phyloP scores from a whole-genome alignment of 2,329 filamentous ascomycete genomes.

The Fusarium euwallaceae region DNA sequence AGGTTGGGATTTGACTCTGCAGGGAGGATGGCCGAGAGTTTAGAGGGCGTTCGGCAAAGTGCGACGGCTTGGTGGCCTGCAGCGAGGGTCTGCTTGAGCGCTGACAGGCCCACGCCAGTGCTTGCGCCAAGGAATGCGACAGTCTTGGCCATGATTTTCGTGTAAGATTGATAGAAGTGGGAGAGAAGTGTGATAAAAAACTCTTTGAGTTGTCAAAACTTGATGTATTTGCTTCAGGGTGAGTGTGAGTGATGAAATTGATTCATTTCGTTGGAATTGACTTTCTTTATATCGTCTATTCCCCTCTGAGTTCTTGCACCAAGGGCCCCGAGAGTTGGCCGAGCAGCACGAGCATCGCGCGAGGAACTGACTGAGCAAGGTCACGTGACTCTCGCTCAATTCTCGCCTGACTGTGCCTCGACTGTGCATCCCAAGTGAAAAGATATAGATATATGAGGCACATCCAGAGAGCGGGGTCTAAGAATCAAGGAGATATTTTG shows the following conservation, averaged over 20 bases:
- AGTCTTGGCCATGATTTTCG: constrained; percentile 48
- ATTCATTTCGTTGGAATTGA: not conserved
- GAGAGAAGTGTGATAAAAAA: not conserved
- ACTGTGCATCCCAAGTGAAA: not conserved
- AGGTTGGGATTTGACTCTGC: constrained; percentile 53
- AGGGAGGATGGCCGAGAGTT: constrained; percentile 57
- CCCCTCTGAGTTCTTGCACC: not conserved
- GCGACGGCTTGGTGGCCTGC: constrained; percentile 62
- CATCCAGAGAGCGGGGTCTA: too few species aligned
- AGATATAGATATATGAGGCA: not conserved
- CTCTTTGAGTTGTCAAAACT: not conserved
- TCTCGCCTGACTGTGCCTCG: constrained; percentile 6
- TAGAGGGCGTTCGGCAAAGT: constrained; percentile 64
- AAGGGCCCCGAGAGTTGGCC: constrained; percentile 26
- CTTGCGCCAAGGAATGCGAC: constrained; percentile 68
- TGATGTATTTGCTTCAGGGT: not conserved
- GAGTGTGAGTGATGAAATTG: not conserved
- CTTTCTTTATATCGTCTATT: not conserved
- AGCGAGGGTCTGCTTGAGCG: constrained; percentile 60
- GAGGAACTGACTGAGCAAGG: not conserved
- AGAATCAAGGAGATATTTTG: not conserved
- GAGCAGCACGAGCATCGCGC: constrained; percentile 16
- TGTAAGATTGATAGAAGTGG: not conserved
- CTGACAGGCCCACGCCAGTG: constrained; percentile 62
- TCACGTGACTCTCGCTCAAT: constrained; percentile 18